Conservation (phyloP, 495 filamentous ascomycete genomes). For the Sordaria brevicollis region DNA sequence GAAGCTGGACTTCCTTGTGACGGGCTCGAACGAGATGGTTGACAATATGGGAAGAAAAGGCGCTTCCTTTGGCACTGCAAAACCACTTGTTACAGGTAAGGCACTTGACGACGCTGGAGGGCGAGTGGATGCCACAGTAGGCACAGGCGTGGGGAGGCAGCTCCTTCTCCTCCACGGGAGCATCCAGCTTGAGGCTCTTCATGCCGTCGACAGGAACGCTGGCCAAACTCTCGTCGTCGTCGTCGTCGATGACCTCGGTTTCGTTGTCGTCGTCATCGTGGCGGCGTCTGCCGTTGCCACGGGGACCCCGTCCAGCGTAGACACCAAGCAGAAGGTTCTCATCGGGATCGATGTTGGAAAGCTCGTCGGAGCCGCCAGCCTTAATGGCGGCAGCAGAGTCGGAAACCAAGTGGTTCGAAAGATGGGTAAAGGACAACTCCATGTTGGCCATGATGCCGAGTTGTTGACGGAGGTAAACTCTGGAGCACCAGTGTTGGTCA, state of each 20-base stretch:
- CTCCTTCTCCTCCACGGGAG: constrained; percentile 75
- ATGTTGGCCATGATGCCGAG: constrained; percentile 30
- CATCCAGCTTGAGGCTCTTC: constrained; percentile 53
- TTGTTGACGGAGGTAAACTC: neutral
- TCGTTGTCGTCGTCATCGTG: constrained; percentile 84
- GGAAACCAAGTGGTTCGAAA: constrained; percentile 71
- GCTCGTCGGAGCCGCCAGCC: constrained; percentile 50
- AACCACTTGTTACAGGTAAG: constrained; percentile 97
- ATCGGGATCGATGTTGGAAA: constrained; percentile 60
- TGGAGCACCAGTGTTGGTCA: neutral
- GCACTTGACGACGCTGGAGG: constrained; percentile 91
- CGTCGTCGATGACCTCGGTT: constrained; percentile 75
- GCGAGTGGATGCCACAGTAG: constrained; percentile 97
- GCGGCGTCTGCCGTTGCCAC: constrained; percentile 41
- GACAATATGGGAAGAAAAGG: constrained; percentile 93
- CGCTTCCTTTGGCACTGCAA: constrained; percentile 94
- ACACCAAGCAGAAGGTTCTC: constrained; percentile 63
- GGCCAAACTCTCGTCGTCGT: constrained; percentile 86
- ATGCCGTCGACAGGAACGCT: constrained; percentile 72
- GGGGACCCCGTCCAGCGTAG: constrained; percentile 49
- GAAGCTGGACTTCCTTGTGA: constrained; percentile 97
- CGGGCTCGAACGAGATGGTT: constrained; percentile 96
- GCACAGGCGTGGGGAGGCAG: constrained; percentile 94
- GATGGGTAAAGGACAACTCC: constrained; percentile 79
- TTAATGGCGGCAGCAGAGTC: constrained; percentile 66